Evolutionary conservation across 2,329 filamentous ascomycete genomes (phyloP), one percentile per base, ranked within the genome.

Genomic region (Cercospora berteroae): DNA sequence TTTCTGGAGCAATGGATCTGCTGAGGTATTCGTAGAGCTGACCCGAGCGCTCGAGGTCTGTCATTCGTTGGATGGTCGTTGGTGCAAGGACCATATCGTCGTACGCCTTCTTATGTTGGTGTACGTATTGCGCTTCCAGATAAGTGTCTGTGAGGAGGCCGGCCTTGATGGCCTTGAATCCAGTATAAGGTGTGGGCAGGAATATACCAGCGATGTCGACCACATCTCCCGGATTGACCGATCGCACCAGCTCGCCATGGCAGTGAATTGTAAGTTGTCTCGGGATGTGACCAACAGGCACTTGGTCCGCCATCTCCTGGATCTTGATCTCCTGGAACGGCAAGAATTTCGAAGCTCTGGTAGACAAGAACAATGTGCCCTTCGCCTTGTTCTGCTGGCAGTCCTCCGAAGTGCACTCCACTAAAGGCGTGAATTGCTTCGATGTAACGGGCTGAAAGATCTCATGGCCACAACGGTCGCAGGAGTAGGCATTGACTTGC

Each of bases 281-380:
- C 33, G 95, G 95, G 74, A 99, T 99, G 78, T 99, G 95, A 60
- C 95, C 95, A 71, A 99, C 96, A 7, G 95, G 95, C 0, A 99
- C 95, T 79, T 99, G 95, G 78, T 99, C 95, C n/a, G 95, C 93
- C 88, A 98, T 92, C 79, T 99, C 95, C 80, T 99, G 95, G 65
- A 99, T 93, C 83, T 98, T 98, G 80, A 98, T 89, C 80, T 99
- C 95, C 80, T 99, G 95, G 83, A 99, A 99, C 3, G 95, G 93
- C 75, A 97, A 82, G 77, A 98, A 99, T 76, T 98, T 99, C 61
- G 94, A 97, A 0, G 94, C 95, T 74, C 95, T 88, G n/a, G 94
- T 96, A 0, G 94, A 97, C 42, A 96, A 88, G 79, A 96, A 94
- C 44, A 99, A 86, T 79, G 97, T 93, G 18, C 95, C 95, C 80